These are phyloP conservation scores for Paraurostyla sp. DNA, from an alignment of 73 alveolate genomes.

Conservation along the genomic window DNA sequence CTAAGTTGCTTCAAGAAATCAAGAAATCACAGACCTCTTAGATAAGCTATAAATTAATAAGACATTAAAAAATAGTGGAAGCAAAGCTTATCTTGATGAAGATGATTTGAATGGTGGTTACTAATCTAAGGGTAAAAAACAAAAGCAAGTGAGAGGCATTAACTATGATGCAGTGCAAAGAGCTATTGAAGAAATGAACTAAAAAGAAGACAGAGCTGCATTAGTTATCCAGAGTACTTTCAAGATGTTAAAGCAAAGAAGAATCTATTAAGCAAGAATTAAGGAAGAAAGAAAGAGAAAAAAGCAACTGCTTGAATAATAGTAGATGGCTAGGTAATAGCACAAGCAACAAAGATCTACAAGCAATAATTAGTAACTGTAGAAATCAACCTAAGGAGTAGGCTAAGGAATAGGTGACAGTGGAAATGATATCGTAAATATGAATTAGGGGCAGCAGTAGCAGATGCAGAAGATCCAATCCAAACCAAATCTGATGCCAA, in stretches of 20 bases:
- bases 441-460: neutral
- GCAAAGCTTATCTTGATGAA: too few species aligned
- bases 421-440: neutral
- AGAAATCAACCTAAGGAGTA: neutral
- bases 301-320: neutral
- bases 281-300: neutral
- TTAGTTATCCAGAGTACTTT: neutral
- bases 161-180: conserved; percentile 45
- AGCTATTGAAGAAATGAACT: conserved; percentile 45
- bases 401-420: neutral
- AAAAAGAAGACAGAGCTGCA: conserved; percentile 39
- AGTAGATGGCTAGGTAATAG: neutral
- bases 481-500: conserved; percentile 18
- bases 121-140: neutral
- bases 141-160: neutral
- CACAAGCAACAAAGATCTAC: neutral
- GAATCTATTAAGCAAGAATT: neutral
- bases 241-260: neutral
- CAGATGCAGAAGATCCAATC: neutral
- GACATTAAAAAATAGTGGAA: too few species aligned
- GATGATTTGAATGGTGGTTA: neutral
- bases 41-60: neutral
- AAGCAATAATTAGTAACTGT: neutral
- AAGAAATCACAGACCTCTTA: neutral
- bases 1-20: neutral